These are phyloP conservation scores for Wallemia ichthyophaga DNA, from an alignment of 1,284 basidiomycete species.

Conservation along the genomic window DNA sequence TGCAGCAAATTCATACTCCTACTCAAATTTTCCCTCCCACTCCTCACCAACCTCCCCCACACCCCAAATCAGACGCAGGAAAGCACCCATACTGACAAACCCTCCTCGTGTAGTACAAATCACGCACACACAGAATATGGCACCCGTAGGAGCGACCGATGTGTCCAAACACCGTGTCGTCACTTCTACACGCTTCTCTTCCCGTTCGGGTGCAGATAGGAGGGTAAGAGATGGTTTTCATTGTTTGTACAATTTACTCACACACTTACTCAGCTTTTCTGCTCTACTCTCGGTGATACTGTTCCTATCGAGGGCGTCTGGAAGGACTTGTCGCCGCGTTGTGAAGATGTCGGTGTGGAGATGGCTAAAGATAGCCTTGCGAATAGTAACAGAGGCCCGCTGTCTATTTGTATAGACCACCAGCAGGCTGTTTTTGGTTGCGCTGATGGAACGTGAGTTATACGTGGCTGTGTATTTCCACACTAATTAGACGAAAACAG, in stretches of 20 bases:
- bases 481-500: not conserved
- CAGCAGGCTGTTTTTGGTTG: not conserved
- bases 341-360: not conserved
- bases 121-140: slow-evolving; percentile 51
- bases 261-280: not conserved
- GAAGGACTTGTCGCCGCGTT: not conserved
- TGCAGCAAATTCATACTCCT: too few relatives aligned
- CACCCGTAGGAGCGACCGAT: slow-evolving; percentile 40
- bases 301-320: not conserved
- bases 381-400: not conserved
- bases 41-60: not conserved
- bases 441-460: not conserved
- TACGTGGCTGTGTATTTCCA: not conserved
- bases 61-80: not conserved
- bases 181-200: slow-evolving; percentile 55
- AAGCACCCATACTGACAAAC: slow-evolving; percentile 23
- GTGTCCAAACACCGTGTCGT: slow-evolving; percentile 46
- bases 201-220: slow-evolving; percentile 41
- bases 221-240: slow-evolving; percentile 23
- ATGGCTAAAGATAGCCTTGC: not conserved
- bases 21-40: too few relatives aligned
- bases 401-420: not conserved
- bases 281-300: not conserved
- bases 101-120: slow-evolving; percentile 45
- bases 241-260: slow-evolving; percentile 1